A percentile compares a stretch with the other conserved stretches of the same genome.
phyloP scores from a whole-genome alignment of 2,329 filamentous ascomycete genomes.

The Penicillium sp. region DNA sequence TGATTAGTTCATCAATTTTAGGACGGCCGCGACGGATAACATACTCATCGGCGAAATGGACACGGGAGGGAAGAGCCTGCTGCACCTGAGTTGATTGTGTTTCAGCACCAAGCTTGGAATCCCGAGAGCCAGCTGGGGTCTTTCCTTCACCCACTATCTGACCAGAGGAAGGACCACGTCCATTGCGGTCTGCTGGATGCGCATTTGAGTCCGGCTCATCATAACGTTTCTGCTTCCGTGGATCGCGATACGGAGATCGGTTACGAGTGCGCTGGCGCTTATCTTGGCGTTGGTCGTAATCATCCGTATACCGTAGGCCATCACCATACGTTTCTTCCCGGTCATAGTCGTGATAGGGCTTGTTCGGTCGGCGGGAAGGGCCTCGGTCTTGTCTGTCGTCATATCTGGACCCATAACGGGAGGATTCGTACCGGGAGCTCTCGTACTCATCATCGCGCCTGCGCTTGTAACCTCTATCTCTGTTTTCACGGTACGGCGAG shows the following conservation, averaged over 20 bases:
- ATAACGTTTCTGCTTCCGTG: conserved; percentile 40
- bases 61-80: conserved; percentile 45
- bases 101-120: conserved; percentile 68
- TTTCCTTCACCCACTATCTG: conserved; percentile 65
- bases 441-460: conserved; percentile 37
- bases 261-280: conserved; percentile 60
- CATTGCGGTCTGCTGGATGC: conserved; percentile 38
- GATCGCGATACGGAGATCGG: conserved; percentile 46
- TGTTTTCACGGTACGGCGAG: conserved; percentile 42
- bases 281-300: conserved; percentile 49
- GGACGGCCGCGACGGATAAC: conserved; percentile 24
- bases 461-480: conserved; percentile 43
- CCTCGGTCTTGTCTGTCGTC: conserved; percentile 43
- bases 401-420: conserved; percentile 38
- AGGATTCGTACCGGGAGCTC: conserved; percentile 29
- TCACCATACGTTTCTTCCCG: conserved; percentile 44
- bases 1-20: conserved; percentile 13
- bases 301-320: conserved; percentile 52
- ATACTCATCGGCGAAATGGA: conserved; percentile 42
- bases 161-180: conserved; percentile 55
- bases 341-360: conserved; percentile 54
- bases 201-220: conserved; percentile 33
- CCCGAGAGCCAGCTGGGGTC: conserved; percentile 59
- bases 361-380: conserved; percentile 36
- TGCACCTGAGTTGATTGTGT: conserved; percentile 61